Percentiles rank a stretch among this genome's conserved stretches.
Conservation (phyloP, 768 basidiomycete genomes). For the Termitomyces sp. region DNA sequence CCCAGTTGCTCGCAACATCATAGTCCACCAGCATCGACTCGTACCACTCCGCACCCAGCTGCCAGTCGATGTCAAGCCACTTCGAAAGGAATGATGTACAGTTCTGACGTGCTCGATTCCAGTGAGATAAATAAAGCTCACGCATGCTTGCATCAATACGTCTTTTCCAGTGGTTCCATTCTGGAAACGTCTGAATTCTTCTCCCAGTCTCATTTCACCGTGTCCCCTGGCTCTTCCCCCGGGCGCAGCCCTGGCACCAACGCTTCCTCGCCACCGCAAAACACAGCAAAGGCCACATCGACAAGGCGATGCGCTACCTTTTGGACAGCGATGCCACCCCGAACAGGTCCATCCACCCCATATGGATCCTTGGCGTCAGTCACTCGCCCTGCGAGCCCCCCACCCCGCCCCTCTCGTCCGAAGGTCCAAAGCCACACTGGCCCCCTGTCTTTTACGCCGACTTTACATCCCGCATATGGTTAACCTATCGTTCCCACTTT, state of each 20-base stretch:
- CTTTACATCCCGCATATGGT: conserved; percentile 84
- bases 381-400: conserved; percentile 41
- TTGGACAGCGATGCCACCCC: conserved; percentile 85
- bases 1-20: conserved; percentile 2
- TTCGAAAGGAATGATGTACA: conserved; percentile 2
- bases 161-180: not conserved
- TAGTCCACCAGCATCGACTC: conserved; percentile 5
- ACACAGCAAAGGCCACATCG: conserved; percentile 70
- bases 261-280: conserved; percentile 59
- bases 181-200: not conserved
- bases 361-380: conserved; percentile 74
- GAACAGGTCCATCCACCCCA: conserved; percentile 75
- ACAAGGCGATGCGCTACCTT: conserved; percentile 85
- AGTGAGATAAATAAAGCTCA: not conserved
- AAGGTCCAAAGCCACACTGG: no score
- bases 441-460: conserved; percentile 82
- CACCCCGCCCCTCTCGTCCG: conserved; percentile 7
- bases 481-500: conserved; percentile 90
- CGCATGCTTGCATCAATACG: not conserved
- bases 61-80: conserved; percentile 1
- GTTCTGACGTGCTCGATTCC: conserved; percentile 1
- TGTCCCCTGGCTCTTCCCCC: not conserved
- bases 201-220: not conserved
- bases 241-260: conserved; percentile 30
- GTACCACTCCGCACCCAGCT: conserved; percentile 2